phyloP scores from a whole-genome alignment of 2,329 filamentous ascomycete genomes.

The Nothophoma quercina region DNA sequence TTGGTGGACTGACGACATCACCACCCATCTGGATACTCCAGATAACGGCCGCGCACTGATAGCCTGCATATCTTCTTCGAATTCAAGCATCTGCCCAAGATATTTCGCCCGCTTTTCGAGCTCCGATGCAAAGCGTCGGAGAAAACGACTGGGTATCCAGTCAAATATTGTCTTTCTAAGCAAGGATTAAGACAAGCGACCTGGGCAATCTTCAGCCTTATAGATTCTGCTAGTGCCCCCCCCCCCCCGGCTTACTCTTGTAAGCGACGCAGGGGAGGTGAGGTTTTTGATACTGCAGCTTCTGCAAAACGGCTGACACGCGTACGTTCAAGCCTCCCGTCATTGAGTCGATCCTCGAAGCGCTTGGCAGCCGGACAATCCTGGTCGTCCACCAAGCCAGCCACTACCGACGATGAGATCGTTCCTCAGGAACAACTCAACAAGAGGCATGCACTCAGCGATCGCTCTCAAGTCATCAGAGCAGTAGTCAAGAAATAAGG shows the following conservation, averaged over 20 bases:
- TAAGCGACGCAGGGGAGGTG: neutral
- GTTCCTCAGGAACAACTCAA: too few relatives aligned
- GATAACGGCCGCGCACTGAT: too few relatives aligned
- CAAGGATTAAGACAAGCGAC: neutral
- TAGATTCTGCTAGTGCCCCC: neutral
- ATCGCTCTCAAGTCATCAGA: too few relatives aligned
- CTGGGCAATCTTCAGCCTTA: neutral
- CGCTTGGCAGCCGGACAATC: neutral
- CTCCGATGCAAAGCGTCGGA: neutral
- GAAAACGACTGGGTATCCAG: neutral
- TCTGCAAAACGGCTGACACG: neutral
- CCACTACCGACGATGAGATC: too few relatives aligned
- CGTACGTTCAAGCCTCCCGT: too few relatives aligned
- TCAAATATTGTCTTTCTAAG: neutral
- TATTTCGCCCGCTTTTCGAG: neutral
- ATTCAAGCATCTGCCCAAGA: neutral
- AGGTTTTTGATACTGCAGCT: neutral
- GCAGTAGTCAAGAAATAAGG: too few relatives aligned
- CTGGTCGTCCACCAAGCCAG: too few relatives aligned
- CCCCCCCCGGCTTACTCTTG: neutral
- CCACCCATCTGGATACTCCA: too few relatives aligned
- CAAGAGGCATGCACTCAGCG: too few relatives aligned
- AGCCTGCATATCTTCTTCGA: neutral
- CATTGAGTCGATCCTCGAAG: neutral
- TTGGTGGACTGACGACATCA: too few relatives aligned